Evolutionary conservation across 1,284 basidiomycete genomes (phyloP), one percentile per base, ranked within the genome.

Genomic region (Pulveroboletus sp.): DNA sequence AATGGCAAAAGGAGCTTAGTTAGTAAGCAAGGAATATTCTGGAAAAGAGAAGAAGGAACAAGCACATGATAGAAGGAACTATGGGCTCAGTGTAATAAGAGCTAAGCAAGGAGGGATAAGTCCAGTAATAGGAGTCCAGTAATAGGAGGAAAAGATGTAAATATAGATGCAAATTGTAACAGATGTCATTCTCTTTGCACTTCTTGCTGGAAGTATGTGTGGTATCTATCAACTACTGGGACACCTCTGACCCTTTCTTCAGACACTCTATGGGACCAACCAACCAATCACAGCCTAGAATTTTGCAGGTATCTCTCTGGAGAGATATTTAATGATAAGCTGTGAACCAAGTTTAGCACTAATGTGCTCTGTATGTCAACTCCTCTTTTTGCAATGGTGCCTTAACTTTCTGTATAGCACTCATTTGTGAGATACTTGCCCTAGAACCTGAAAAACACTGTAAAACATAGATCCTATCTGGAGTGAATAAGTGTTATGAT

Each of bases 191-290:
- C 77, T 99, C 1, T 98, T 93, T 69, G 94, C 96, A 0, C 76
- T 99, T 57, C 79, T 99, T 0, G 88, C 86, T 6, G 96, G 96
- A 50, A 98, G 95, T 95, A 70, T 63, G 92, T 82, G 11, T 47
- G 40, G 0, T 24, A 6, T 24, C n/a, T n/a, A n/a, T n/a, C 81
- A 76, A 17, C 4, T 39, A 6, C 26, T 19, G 13, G 19, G 16
- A 7, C 19, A 10, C 39, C 50, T 46, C 42, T 56, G 3, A 60
- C 41, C 39, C 24, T 39, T 60, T 52, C 11, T 52, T 48, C 21
- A 97, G 94, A 97, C 69, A 98, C 96, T 0, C 97, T 97, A 2
- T 99, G 96, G 96, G 96, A 98, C 68, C 91, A 97, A 68, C 95
- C 96, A 4, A 94, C 94, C 0, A 68, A 73, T 1, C 78, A 79